phyloP scores from a whole-genome alignment of 2,329 filamentous ascomycete genomes.

The Sclerotinia trifoliorum region DNA sequence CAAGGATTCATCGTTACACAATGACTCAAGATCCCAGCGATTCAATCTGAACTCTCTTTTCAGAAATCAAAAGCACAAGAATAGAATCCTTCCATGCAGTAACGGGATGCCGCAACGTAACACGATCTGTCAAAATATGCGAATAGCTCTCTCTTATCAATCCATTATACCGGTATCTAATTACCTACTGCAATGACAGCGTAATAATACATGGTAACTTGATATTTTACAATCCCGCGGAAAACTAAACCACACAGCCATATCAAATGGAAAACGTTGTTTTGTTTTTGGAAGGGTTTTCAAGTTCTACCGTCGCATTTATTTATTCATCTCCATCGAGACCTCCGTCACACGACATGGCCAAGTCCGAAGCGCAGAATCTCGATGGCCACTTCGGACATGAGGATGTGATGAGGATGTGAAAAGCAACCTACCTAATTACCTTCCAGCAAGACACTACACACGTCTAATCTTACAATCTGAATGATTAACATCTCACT shows the following conservation, averaged over 20 bases:
- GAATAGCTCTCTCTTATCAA: not conserved
- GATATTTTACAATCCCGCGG: too few species aligned
- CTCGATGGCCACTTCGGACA: not conserved
- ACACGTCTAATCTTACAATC: too few species aligned
- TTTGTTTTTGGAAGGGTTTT: not conserved
- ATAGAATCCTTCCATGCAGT: constrained; percentile 6
- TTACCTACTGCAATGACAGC: too few species aligned
- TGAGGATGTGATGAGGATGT: not conserved
- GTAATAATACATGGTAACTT: too few species aligned
- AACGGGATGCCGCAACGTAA: not conserved
- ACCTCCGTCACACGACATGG: not conserved
- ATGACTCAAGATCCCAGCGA: not conserved
- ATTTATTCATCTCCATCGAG: too few species aligned
- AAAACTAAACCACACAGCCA: not conserved
- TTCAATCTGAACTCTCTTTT: not conserved
- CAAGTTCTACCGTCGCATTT: not conserved
- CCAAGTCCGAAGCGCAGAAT: not conserved
- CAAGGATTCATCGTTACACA: not conserved
- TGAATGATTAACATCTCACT: not conserved
- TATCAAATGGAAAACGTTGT: not conserved
- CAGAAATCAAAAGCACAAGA: not conserved
- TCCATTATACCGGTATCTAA: constrained; percentile 4
- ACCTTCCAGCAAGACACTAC: not conserved
- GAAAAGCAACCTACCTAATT: not conserved
- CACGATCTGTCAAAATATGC: not conserved